Evolutionary conservation across 192 early-diverging fungal species (phyloP).

Genomic region (Coemansia sp.): DNA sequence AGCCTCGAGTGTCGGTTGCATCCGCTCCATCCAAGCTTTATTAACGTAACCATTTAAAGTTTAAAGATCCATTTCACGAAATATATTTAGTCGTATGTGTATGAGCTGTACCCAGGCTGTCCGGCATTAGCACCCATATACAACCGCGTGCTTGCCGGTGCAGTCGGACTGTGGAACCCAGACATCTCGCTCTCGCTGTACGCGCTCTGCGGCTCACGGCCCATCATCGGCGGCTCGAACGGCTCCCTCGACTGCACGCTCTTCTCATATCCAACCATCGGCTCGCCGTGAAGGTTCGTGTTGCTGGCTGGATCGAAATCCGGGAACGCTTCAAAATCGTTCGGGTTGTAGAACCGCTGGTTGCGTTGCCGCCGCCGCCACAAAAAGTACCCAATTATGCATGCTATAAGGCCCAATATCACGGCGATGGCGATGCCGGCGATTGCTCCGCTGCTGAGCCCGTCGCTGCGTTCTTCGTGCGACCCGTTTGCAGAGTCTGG

Average conservation of each 20-base stretch:
- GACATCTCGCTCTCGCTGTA: constrained; percentile 11
- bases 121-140: background rate
- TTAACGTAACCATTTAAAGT: constrained; percentile 9
- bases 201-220: background rate
- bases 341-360: constrained; percentile 20
- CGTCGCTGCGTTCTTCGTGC: constrained; percentile 1
- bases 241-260: constrained; percentile 1
- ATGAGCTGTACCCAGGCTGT: background rate
- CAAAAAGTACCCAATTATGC: constrained; percentile 13
- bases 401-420: background rate
- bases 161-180: constrained; percentile 7
- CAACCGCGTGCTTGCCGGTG: background rate
- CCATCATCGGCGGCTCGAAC: background rate
- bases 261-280: constrained; percentile 17
- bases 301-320: constrained; percentile 31
- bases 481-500: background rate
- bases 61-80: too few relatives aligned
- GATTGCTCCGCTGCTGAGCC: constrained; percentile 28
- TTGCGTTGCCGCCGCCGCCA: constrained; percentile 31
- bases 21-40: constrained; percentile 35
- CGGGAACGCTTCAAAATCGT: constrained; percentile 30
- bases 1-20: constrained; percentile 24
- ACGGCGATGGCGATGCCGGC: constrained; percentile 23
- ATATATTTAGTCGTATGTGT: background rate
- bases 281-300: constrained; percentile 9